Evolutionary conservation across 2,329 filamentous ascomycete species (phyloP).

Genomic region (Hypomyces rosellus): DNA sequence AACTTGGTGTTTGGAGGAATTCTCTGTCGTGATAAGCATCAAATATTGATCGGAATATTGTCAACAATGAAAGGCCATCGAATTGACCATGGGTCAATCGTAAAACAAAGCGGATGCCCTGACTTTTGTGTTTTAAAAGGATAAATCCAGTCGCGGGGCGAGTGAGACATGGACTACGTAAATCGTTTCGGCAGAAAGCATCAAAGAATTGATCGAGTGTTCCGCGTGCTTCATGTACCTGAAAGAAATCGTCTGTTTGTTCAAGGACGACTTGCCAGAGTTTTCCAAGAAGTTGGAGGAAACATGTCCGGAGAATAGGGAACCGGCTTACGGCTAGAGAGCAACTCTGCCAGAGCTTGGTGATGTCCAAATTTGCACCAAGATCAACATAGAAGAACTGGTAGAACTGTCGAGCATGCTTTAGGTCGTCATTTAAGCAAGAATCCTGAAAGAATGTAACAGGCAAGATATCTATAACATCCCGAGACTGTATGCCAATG

Average conservation of each 20-base stretch:
- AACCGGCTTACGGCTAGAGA: slow-evolving; percentile 10
- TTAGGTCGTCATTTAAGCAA: not conserved
- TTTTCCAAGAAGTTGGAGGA: slow-evolving; percentile 13
- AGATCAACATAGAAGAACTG: slow-evolving; percentile 18
- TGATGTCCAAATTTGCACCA: slow-evolving; percentile 12
- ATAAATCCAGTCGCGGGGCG: slow-evolving; percentile 14
- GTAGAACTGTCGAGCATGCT: slow-evolving; percentile 13
- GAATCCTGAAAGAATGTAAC: slow-evolving; percentile 15
- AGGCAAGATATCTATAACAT: slow-evolving; percentile 15
- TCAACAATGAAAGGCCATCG: slow-evolving; percentile 38
- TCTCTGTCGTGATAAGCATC: slow-evolving; percentile 26
- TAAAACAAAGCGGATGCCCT: slow-evolving; percentile 16
- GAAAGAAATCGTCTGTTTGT: slow-evolving; percentile 8
- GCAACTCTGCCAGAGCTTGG: slow-evolving; percentile 14
- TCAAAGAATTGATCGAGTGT: slow-evolving; percentile 12
- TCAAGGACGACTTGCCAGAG: slow-evolving; percentile 18
- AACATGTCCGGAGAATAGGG: slow-evolving; percentile 18
- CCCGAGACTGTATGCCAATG: not conserved
- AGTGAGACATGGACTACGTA: not conserved
- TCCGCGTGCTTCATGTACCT: not conserved
- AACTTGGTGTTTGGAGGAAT: slow-evolving; percentile 18
- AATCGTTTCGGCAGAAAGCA: slow-evolving; percentile 10
- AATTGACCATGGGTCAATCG: slow-evolving; percentile 43
- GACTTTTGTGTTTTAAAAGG: slow-evolving; percentile 12
- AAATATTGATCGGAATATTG: slow-evolving; percentile 31